These are phyloP conservation scores for Medicago lupulina DNA, from an alignment of 306 rosid species.

Conservation along the genomic window DNA sequence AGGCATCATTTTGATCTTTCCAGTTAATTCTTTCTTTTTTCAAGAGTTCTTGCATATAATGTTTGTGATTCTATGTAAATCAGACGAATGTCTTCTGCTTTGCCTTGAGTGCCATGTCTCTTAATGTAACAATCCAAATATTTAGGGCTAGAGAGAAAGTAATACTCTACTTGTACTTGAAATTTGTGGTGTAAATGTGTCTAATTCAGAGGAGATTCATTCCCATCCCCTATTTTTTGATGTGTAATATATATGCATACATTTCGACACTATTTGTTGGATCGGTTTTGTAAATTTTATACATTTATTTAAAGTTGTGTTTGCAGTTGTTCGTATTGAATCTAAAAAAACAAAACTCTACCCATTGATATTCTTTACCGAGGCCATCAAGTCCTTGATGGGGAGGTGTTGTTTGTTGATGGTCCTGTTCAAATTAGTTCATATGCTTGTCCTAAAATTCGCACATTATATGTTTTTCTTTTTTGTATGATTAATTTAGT, in stretches of 20 bases:
- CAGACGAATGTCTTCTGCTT: constrained; percentile 53
- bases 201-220: constrained; percentile 42
- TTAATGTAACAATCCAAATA: constrained; percentile 46
- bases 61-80: constrained; percentile 69
- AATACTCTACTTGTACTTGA: constrained; percentile 17
- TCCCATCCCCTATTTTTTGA: neutral
- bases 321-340: constrained; percentile 25
- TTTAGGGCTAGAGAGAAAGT: constrained; percentile 43
- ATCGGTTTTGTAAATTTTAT: constrained; percentile 44
- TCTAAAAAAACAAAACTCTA: neutral
- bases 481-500: neutral
- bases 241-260: constrained; percentile 27
- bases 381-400: neutral
- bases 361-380: neutral
- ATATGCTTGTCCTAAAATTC: neutral
- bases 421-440: neutral
- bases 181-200: constrained; percentile 43
- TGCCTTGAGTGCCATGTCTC: constrained; percentile 53
- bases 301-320: constrained; percentile 8
- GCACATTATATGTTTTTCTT: no score
- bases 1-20: constrained; percentile 42
- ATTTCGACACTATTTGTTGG: constrained; percentile 27
- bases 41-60: constrained; percentile 61
- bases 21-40: constrained; percentile 27
- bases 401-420: neutral